A percentile compares a stretch with the other conserved stretches of the same genome.
phyloP scores from a whole-genome alignment of 2,329 filamentous ascomycete genomes.

The Cercospora brassicicola region DNA sequence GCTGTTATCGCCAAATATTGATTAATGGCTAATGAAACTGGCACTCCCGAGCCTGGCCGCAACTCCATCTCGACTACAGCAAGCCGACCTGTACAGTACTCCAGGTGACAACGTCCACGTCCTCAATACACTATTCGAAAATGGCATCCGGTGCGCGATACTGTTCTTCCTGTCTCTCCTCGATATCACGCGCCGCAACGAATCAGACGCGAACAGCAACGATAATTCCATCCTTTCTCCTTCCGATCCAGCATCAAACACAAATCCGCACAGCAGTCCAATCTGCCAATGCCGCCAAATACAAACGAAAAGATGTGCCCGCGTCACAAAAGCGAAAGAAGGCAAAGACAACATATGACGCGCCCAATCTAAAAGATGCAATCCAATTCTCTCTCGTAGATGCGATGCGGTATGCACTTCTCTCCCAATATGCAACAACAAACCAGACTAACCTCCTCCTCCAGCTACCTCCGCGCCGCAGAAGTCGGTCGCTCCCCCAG shows the following conservation, averaged over 20 bases:
- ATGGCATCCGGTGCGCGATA: conserved; percentile 29
- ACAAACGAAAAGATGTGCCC: conserved; percentile 45
- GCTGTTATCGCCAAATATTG: not conserved
- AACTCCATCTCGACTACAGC: conserved; percentile 6
- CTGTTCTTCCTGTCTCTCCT: conserved; percentile 35
- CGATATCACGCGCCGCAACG: conserved; percentile 18
- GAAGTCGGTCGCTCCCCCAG: conserved; percentile 81
- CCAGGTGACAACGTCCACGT: not conserved
- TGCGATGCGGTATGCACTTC: conserved; percentile 71
- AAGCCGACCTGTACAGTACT: not conserved
- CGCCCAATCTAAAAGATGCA: conserved; percentile 62
- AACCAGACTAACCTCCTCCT: not conserved
- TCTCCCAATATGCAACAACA: not conserved
- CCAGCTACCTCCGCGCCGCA: conserved; percentile 82
- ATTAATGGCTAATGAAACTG: not conserved
- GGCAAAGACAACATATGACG: conserved; percentile 64
- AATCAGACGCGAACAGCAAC: conserved; percentile 20
- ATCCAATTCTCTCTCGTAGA: conserved; percentile 82
- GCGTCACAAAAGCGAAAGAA: conserved; percentile 64
- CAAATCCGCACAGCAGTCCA: conserved; percentile 44
- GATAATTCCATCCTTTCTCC: conserved; percentile 25
- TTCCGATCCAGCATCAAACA: conserved; percentile 36
- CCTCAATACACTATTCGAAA: not conserved
- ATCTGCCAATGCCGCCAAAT: conserved; percentile 43
- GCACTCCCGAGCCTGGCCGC: conserved; percentile 18